Conservation (phyloP, 768 basidiomycete genomes). For the Phlebiopsis flavidoalba region DNA sequence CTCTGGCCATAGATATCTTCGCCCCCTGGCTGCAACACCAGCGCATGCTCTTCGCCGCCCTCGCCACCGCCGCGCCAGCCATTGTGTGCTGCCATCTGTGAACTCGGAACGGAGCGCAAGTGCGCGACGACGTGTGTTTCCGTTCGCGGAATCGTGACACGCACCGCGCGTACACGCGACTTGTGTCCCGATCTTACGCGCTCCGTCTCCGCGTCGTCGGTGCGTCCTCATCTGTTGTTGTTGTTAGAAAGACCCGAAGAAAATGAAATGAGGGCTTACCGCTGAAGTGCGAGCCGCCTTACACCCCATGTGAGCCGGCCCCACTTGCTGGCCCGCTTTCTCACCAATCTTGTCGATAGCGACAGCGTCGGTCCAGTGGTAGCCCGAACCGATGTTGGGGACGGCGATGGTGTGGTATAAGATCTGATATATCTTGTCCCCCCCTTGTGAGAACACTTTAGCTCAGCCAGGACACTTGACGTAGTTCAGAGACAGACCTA, state of each 20-base stretch:
- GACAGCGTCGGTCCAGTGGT: neutral
- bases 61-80: neutral
- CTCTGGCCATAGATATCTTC: conserved; percentile 2
- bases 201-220: too few species aligned
- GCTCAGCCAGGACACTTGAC: neutral
- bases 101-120: neutral
- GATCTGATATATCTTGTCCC: neutral
- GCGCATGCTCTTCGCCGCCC: neutral
- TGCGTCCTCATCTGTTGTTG: neutral
- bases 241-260: neutral
- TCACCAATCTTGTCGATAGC: neutral
- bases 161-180: neutral
- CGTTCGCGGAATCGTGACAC: too few species aligned
- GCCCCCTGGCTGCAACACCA: neutral
- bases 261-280: neutral
- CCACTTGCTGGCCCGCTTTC: neutral
- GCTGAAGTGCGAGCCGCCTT: neutral
- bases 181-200: neutral
- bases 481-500: neutral
- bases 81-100: conserved; percentile 1
- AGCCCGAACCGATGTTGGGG: neutral
- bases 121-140: neutral
- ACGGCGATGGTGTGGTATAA: neutral
- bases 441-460: too few species aligned
- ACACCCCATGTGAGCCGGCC: neutral